Base-by-base conservation (phyloP, 1,284 basidiomycete genomes). In the Cryptococcus depauperatus region DNA sequence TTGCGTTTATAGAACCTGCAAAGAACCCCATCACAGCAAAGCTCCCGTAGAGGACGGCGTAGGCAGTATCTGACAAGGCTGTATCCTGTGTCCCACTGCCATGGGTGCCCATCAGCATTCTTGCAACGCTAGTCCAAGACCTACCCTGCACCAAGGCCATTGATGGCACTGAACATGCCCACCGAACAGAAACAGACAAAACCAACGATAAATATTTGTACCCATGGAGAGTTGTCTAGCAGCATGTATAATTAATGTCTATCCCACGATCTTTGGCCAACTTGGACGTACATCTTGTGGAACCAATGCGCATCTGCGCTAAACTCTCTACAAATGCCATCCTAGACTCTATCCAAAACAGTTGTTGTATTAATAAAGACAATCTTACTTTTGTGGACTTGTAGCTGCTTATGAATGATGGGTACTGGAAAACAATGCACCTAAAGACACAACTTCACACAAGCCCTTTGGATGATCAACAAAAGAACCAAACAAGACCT, bases 151-250 rank as follows among this genome's bases (percentile, higher is more conserved):
- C 75, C 75, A 34, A 76, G 61, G 58, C 73, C 74, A 41, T 66
- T 64, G 34, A 76, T 63, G 16, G 77, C 76, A 46, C 72, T 74
- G 71, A 75, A 78, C 71, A 78, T 74, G 46, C 77, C 77, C 23
- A 73, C 69, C 11, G 73, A 58, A 34, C 58, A 68, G 55, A 61
- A 75, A 58, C 70, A 30, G 33, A 73, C 73, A 27, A 75, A 69
- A 49, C 74, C 73, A 44, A 75, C 64, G 21, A 75, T 59, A 21
- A 69, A 56, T 25, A 76, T 68, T 55, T 76, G 74, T 18, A 67
- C 62, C 67, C 64, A 72, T 26, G 74, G 74, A 35, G 67, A 56
- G 52, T 67, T 65, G 56, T 67, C 62, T 64, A 45, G 4, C 5
- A 3, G 25, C 16, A n/a, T 30, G 10, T 13, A 16, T 25, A 14